phyloP scores from a whole-genome alignment of 2,329 filamentous ascomycete genomes.

The Coleophoma cylindrospora region DNA sequence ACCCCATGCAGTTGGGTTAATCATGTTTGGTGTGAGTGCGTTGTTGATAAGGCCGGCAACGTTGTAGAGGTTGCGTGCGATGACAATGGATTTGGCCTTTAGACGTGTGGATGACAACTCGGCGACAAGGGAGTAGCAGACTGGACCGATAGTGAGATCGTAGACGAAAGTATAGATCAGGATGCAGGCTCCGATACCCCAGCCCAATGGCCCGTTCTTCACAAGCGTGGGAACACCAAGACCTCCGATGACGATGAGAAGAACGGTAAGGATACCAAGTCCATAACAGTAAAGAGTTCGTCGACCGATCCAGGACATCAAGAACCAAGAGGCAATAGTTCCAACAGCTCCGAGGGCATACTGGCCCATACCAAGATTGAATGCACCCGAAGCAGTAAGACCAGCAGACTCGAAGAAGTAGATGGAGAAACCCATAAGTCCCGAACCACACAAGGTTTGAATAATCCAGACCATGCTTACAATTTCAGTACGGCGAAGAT shows the following conservation, averaged over 20 bases:
- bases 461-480: slow-evolving; percentile 42
- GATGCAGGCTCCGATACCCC: slow-evolving; percentile 57
- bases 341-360: slow-evolving; percentile 40
- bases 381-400: slow-evolving; percentile 39
- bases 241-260: slow-evolving; percentile 23
- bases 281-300: slow-evolving; percentile 40
- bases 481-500: slow-evolving; percentile 47
- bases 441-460: slow-evolving; percentile 55
- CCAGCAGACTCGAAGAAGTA: slow-evolving; percentile 54
- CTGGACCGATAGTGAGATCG: slow-evolving; percentile 79
- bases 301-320: slow-evolving; percentile 40
- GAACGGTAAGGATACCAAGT: slow-evolving; percentile 33
- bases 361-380: slow-evolving; percentile 35
- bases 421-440: slow-evolving; percentile 57
- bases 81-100: slow-evolving; percentile 84
- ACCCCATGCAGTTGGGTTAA: slow-evolving; percentile 67
- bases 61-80: slow-evolving; percentile 74
- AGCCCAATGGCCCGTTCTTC: slow-evolving; percentile 13
- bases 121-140: slow-evolving; percentile 80
- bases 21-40: slow-evolving; percentile 66
- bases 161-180: slow-evolving; percentile 75
- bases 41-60: slow-evolving; percentile 23
- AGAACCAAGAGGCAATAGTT: slow-evolving; percentile 43
- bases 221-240: slow-evolving; percentile 23
- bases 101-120: slow-evolving; percentile 79